These are phyloP conservation scores for Phytophthora citrophthora DNA, from an alignment of 352 stramenopile species.

Conservation along the genomic window DNA sequence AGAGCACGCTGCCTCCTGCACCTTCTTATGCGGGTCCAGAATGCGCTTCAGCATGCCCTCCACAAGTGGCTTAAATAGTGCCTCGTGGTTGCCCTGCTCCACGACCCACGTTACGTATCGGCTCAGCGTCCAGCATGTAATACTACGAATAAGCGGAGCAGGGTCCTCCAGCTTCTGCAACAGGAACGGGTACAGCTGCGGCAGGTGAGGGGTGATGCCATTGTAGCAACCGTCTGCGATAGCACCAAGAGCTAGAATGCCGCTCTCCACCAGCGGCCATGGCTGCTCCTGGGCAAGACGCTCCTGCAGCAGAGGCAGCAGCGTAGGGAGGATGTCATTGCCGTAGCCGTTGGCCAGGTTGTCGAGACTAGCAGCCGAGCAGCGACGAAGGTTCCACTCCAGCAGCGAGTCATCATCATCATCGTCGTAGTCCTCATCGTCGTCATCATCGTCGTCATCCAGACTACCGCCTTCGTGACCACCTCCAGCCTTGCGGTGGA, in stretches of 20 bases:
- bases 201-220: constrained; percentile 92
- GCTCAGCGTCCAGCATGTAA: constrained; percentile 95
- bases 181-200: constrained; percentile 94
- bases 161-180: constrained; percentile 92
- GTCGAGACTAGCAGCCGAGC: constrained; percentile 95
- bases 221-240: constrained; percentile 95
- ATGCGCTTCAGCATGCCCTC: constrained; percentile 91
- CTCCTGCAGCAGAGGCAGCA: constrained; percentile 93
- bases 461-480: constrained; percentile 25
- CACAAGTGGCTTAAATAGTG: constrained; percentile 73
- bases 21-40: constrained; percentile 93
- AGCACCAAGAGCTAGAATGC: constrained; percentile 95
- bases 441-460: constrained; percentile 86
- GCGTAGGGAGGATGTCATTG: constrained; percentile 91
- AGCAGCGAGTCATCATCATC: constrained; percentile 93
- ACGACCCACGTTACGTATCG: constrained; percentile 94
- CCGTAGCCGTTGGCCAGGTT: constrained; percentile 93
- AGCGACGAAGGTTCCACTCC: constrained; percentile 96
- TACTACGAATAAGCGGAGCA: constrained; percentile 92
- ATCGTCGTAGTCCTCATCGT: constrained; percentile 91
- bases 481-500: constrained; percentile 64
- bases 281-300: constrained; percentile 90
- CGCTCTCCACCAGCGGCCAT: constrained; percentile 95
- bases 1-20: constrained; percentile 95
- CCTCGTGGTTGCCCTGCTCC: constrained; percentile 89